Base-by-base conservation (phyloP, 768 basidiomycete species). In the Royoungia palumana region DNA sequence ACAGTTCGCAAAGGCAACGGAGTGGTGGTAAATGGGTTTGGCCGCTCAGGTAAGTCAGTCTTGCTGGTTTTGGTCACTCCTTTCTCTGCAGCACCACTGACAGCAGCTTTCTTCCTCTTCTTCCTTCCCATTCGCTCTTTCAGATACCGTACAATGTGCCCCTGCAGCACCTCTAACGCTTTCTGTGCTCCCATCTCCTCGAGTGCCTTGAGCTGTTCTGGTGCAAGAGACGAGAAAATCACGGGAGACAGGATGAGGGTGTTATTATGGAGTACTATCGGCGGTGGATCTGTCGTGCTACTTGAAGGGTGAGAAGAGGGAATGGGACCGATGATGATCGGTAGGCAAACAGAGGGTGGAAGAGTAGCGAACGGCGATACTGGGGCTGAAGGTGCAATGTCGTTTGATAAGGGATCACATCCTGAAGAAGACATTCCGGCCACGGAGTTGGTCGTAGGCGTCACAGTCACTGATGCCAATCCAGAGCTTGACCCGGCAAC, bases 191-290 rank as follows among this genome's bases (percentile, higher is more conserved):
- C 90, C 65, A 93, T 80, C 44, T 78, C 77, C 67, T 93, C 87
- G 22, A 94, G 70, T 38, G 87, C 84, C 48, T 76, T 78, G 37
- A 95, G 70, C 65, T 86, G 86, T 52, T 85, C 83, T 37, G 76
- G 72, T 4, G 85, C 81, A 12, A 95, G 76, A 46, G 83, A 83
- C 9, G 85, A 78, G 62, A 96, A 96, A 28, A 95, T 85, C 19
- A 78, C 76, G 2, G 94, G 94, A 59, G 90, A 88, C 32, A 96
- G 80, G 47, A 92, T 81, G 19, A 96, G 78, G 25, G 80, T 85
- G 45, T 89, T 85, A 55, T 92, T 85, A 54, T 94, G 90, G 12
- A 94, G 70, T 20, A 90, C 81, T 73, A 96, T 91, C 27, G 83
- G 83, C 20, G 66, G 47, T 51, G 63, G 75, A 44, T 81, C 77